A percentile compares a stretch with the other conserved stretches of the same genome.
phyloP scores from a whole-genome alignment of 371 early-diverging fungal genomes.

The Sporodiniella umbellata region DNA sequence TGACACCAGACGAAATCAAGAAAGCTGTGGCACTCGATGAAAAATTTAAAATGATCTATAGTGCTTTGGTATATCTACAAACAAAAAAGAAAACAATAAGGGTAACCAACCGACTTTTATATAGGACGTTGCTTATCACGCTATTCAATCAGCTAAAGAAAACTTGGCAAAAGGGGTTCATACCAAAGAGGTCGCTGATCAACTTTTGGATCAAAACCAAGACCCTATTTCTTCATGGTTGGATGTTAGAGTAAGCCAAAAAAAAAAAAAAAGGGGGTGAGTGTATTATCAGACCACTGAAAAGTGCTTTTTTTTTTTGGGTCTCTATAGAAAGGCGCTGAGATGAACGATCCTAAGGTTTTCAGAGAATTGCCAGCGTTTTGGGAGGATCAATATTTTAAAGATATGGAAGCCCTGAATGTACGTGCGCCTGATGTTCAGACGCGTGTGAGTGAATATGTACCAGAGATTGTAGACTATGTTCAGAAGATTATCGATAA shows the following conservation, averaged over 20 bases:
- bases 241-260: conserved; percentile 48
- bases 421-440: conserved; percentile 91
- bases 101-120: neutral
- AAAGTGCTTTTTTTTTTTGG: neutral
- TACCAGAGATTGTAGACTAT: conserved; percentile 93
- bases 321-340: conserved; percentile 44
- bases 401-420: conserved; percentile 94
- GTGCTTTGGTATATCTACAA: conserved; percentile 47
- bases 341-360: conserved; percentile 82
- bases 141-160: conserved; percentile 49
- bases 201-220: conserved; percentile 46
- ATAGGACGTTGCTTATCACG: conserved; percentile 45
- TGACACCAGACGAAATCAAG: conserved; percentile 49
- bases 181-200: conserved; percentile 40
- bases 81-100: neutral
- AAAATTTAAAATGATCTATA: conserved; percentile 77
- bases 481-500: conserved; percentile 92
- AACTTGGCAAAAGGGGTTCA: conserved; percentile 40
- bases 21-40: conserved; percentile 54
- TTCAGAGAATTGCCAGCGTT: conserved; percentile 91
- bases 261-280: neutral
- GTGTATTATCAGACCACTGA: too few species aligned
- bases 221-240: conserved; percentile 57
- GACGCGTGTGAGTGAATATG: conserved; percentile 98
- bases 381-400: conserved; percentile 97